Conservation (phyloP, 192 early-diverging fungal species). For the Funneliformis geosporum region DNA sequence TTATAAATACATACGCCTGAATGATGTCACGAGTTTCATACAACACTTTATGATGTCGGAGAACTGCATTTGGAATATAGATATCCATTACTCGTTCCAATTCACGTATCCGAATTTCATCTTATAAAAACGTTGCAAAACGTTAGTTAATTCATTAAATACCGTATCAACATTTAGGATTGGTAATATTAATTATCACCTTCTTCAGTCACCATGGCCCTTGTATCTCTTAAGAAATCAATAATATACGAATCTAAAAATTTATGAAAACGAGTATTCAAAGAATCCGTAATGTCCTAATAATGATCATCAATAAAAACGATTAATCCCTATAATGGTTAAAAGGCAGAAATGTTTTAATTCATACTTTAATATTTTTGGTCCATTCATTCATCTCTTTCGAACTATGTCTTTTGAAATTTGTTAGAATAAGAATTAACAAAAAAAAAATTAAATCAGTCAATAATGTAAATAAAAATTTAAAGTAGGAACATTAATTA, state of each 20-base stretch:
- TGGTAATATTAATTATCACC: neutral
- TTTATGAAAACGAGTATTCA: neutral
- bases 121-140: neutral
- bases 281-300: neutral
- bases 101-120: neutral
- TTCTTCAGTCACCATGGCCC: neutral
- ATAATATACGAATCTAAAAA: neutral
- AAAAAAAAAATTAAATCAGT: neutral
- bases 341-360: neutral
- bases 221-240: neutral
- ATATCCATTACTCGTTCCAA: neutral
- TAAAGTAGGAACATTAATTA: neutral
- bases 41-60: slow-evolving; percentile 8
- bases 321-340: neutral
- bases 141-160: neutral
- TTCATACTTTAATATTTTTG: neutral
- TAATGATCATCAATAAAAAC: neutral
- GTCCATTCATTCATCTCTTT: neutral
- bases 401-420: neutral
- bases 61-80: slow-evolving; percentile 24
- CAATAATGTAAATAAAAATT: neutral
- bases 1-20: slow-evolving; percentile 4
- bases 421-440: neutral
- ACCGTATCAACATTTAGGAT: neutral
- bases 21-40: slow-evolving; percentile 10